Evolutionary conservation across 352 stramenopile genomes (phyloP).

Genomic region (Globisporangium nodosum): DNA sequence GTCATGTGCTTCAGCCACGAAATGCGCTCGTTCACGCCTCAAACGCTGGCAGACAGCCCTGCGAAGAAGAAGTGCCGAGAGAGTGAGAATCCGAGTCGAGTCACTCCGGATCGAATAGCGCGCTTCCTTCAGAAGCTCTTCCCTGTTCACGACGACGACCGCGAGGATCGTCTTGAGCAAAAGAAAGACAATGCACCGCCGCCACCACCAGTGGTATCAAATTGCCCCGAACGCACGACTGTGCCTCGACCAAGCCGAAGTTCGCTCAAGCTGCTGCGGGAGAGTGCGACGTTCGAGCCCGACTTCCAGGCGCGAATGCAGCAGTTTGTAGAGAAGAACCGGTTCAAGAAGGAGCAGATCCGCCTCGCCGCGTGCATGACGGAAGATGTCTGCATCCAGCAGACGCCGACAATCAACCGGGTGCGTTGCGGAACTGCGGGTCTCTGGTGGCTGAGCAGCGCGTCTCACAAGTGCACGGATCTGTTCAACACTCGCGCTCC

Average conservation of each 20-base stretch:
- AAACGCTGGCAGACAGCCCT: neutral
- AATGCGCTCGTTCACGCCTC: conserved; percentile 9
- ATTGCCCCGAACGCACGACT: neutral
- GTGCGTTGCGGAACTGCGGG: conserved; percentile 15
- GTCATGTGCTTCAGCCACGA: conserved; percentile 17
- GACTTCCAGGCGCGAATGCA: conserved; percentile 63
- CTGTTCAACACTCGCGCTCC: neutral
- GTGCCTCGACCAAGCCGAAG: conserved; percentile 14
- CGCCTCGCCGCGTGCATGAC: conserved; percentile 27
- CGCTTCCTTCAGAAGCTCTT: neutral
- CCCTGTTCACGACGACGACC: no score
- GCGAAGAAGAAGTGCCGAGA: neutral
- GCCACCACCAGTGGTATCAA: neutral
- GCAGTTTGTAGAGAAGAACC: conserved; percentile 30
- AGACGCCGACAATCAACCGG: conserved; percentile 48
- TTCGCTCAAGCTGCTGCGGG: conserved; percentile 35
- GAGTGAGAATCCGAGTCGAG: neutral
- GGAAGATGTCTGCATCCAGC: conserved; percentile 20
- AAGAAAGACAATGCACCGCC: neutral
- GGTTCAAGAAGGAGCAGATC: conserved; percentile 43
- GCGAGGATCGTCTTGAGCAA: neutral
- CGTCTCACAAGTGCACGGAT: no score
- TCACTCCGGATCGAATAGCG: neutral
- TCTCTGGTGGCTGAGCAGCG: no score
- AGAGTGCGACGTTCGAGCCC: conserved; percentile 45